phyloP scores from a whole-genome alignment of 1,284 basidiomycete species.

The Trametes hirsuta region DNA sequence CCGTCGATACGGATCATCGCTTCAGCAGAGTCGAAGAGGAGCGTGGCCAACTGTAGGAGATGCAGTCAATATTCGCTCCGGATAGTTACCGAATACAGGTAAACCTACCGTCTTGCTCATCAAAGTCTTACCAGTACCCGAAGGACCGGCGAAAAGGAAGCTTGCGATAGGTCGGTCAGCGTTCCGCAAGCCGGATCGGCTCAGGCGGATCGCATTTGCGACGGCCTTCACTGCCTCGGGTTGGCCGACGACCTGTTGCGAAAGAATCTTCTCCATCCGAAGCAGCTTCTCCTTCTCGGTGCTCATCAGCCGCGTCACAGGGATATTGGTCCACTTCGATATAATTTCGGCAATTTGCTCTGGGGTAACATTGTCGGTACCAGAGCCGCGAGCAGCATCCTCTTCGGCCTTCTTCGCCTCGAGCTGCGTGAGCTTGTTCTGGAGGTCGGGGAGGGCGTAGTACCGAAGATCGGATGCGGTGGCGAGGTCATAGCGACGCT shows the following conservation, averaged over 20 bases:
- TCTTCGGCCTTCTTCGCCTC: constrained; percentile 78
- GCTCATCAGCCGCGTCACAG: constrained; percentile 85
- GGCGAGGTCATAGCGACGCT: constrained; percentile 83
- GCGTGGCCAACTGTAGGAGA: constrained; percentile 68
- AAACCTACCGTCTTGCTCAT: constrained; percentile 84
- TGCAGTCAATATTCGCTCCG: constrained; percentile 18
- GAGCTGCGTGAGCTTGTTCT: constrained; percentile 72
- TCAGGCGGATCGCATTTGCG: constrained; percentile 89
- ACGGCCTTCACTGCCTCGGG: constrained; percentile 88
- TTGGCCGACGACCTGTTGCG: constrained; percentile 84
- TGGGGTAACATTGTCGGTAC: constrained; percentile 81
- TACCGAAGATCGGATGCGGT: constrained; percentile 92
- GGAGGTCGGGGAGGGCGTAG: constrained; percentile 93
- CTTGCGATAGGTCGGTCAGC: constrained; percentile 88
- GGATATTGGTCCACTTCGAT: constrained; percentile 89
- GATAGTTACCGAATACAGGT: not conserved
- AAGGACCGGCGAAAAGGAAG: constrained; percentile 93
- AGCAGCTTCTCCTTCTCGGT: constrained; percentile 93
- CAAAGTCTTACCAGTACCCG: constrained; percentile 88
- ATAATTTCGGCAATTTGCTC: constrained; percentile 94
- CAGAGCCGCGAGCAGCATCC: constrained; percentile 54
- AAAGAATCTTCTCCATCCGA: constrained; percentile 71
- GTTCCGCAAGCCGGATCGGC: constrained; percentile 87
- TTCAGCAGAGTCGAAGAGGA: constrained; percentile 89
- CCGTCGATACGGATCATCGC: constrained; percentile 93